phyloP scores from a whole-genome alignment of 768 basidiomycete genomes.

The Rossbeevera mucosa region DNA sequence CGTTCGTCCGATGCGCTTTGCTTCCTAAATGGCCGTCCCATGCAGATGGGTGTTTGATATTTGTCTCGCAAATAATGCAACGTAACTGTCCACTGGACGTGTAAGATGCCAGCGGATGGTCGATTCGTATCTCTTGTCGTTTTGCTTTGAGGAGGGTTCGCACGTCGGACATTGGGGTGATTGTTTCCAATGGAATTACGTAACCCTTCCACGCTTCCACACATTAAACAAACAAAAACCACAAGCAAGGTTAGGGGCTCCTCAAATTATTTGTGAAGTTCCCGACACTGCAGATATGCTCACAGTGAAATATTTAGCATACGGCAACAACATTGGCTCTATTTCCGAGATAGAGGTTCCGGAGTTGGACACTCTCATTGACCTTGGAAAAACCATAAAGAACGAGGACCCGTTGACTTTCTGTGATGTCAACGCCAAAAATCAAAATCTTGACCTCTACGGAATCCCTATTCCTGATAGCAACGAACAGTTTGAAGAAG shows the following conservation, averaged over 20 bases:
- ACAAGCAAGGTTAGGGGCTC: too few relatives aligned
- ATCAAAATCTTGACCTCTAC: neutral
- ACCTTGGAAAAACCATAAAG: conserved; percentile 1
- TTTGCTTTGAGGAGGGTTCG: conserved; percentile 82
- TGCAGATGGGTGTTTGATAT: conserved; percentile 73
- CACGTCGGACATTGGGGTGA: conserved; percentile 71
- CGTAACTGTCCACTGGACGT: conserved; percentile 60
- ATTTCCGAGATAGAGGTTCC: conserved; percentile 2
- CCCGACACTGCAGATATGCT: neutral
- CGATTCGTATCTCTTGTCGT: conserved; percentile 66
- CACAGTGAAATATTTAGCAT: neutral
- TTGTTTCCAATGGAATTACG: too few relatives aligned
- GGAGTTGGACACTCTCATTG: neutral
- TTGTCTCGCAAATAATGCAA: conserved; percentile 58
- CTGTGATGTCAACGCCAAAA: neutral
- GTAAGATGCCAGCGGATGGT: conserved; percentile 72
- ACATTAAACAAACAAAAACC: too few relatives aligned
- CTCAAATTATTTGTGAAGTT: too few relatives aligned
- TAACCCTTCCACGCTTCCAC: too few relatives aligned
- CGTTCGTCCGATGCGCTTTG: conserved; percentile 70
- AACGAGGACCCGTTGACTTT: neutral
- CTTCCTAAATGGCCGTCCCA: conserved; percentile 86
- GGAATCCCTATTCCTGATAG: neutral
- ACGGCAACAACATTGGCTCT: neutral
- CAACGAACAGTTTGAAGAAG: neutral